Conservation (phyloP, 2,329 filamentous ascomycete genomes). For the Alternaria metachromatica region DNA sequence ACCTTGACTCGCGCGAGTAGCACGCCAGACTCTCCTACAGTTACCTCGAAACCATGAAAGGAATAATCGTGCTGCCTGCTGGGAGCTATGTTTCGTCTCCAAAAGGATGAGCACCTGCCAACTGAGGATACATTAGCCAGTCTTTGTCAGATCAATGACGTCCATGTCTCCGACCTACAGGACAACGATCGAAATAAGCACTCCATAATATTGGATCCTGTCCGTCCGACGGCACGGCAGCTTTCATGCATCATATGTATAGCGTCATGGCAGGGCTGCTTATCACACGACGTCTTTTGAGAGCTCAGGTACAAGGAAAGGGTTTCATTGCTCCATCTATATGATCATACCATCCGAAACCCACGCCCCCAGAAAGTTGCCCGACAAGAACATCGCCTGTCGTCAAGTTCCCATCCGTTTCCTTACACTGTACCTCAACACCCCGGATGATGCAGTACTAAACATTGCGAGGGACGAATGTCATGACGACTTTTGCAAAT, state of each 20-base stretch:
- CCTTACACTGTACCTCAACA: background rate
- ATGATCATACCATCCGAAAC: background rate
- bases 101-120: background rate
- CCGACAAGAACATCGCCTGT: background rate
- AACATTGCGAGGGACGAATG: background rate
- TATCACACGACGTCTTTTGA: background rate
- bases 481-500: background rate
- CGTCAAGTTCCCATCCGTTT: background rate
- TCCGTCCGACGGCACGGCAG: background rate
- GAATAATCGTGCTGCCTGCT: background rate
- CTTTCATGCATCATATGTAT: background rate
- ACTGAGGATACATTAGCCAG: background rate
- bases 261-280: background rate
- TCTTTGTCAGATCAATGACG: background rate
- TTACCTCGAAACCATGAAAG: background rate
- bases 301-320: background rate
- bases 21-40: background rate
- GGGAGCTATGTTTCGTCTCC: background rate
- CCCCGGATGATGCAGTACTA: background rate
- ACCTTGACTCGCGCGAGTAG: background rate
- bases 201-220: background rate
- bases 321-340: background rate
- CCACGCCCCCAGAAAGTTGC: background rate
- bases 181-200: background rate
- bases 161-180: background rate